Conservation (phyloP, 768 basidiomycete genomes). For the Dendrothele bispora region DNA sequence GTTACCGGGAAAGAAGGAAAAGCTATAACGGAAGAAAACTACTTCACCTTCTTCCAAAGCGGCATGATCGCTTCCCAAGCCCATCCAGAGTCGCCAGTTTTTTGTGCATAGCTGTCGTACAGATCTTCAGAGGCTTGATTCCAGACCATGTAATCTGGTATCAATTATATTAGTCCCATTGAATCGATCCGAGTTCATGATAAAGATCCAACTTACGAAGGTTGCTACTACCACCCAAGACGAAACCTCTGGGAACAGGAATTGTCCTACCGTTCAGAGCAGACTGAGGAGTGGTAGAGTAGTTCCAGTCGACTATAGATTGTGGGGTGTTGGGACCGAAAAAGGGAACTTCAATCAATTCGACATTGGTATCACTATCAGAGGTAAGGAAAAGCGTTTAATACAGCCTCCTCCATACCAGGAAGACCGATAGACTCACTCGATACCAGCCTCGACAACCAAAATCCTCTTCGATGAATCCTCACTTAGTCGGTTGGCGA, state of each 20-base stretch:
- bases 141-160: conserved; percentile 29
- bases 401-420: not conserved
- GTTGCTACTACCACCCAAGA: conserved; percentile 30
- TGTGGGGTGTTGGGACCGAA: conserved; percentile 14
- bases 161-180: no score
- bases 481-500: conserved; percentile 22
- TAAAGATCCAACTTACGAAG: conserved; percentile 19
- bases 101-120: conserved; percentile 27
- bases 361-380: not conserved
- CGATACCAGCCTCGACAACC: conserved; percentile 21
- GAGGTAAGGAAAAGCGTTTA: not conserved
- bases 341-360: conserved; percentile 7
- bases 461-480: conserved; percentile 13
- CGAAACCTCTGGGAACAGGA: conserved; percentile 23
- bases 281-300: conserved; percentile 26
- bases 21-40: no score
- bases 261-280: conserved; percentile 21
- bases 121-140: conserved; percentile 31
- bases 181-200: not conserved
- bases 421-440: not conserved
- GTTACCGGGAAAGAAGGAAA: not conserved
- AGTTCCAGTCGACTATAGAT: conserved; percentile 28
- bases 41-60: conserved; percentile 31
- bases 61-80: conserved; percentile 32
- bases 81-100: conserved; percentile 35